Percentiles rank a stretch among this genome's conserved stretches.
phyloP scores from a whole-genome alignment of 2,329 filamentous ascomycete species.

The Ceratocystis harringtonii region DNA sequence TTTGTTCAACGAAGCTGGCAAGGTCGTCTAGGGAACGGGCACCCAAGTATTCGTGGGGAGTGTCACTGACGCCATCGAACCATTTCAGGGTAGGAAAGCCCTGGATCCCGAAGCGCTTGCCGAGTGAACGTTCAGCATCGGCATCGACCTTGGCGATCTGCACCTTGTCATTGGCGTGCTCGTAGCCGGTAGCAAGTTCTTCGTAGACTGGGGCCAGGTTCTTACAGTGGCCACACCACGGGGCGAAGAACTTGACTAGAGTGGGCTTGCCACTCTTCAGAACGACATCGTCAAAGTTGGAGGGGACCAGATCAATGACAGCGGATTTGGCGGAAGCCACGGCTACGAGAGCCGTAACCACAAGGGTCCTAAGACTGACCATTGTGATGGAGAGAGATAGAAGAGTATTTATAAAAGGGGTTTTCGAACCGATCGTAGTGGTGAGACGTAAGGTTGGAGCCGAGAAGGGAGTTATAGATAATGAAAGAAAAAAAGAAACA shows the following conservation, averaged over 20 bases:
- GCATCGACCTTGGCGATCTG: slow-evolving; percentile 93
- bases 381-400: slow-evolving; percentile 25
- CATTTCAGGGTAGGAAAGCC: slow-evolving; percentile 96
- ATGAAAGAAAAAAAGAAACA: not conserved
- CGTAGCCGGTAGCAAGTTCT: slow-evolving; percentile 64
- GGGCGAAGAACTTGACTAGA: slow-evolving; percentile 94
- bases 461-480: not conserved
- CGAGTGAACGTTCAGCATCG: slow-evolving; percentile 71
- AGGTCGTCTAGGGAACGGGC: slow-evolving; percentile 80
- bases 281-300: slow-evolving; percentile 84
- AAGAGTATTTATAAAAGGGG: not conserved
- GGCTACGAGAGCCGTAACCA: slow-evolving; percentile 40
- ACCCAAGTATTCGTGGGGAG: slow-evolving; percentile 70
- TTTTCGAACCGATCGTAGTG: slow-evolving; percentile 1
- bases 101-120: slow-evolving; percentile 73
- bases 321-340: slow-evolving; percentile 56
- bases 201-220: slow-evolving; percentile 89
- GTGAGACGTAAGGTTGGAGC: not conserved
- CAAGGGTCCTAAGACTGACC: slow-evolving; percentile 45
- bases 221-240: slow-evolving; percentile 99
- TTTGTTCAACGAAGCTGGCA: slow-evolving; percentile 64
- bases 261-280: slow-evolving; percentile 87
- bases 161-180: slow-evolving; percentile 55
- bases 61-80: slow-evolving; percentile 89
- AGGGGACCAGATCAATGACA: slow-evolving; percentile 76